These are phyloP conservation scores for Trematosphaeria pertusa DNA, from an alignment of 2,329 filamentous ascomycete species.

Conservation along the genomic window DNA sequence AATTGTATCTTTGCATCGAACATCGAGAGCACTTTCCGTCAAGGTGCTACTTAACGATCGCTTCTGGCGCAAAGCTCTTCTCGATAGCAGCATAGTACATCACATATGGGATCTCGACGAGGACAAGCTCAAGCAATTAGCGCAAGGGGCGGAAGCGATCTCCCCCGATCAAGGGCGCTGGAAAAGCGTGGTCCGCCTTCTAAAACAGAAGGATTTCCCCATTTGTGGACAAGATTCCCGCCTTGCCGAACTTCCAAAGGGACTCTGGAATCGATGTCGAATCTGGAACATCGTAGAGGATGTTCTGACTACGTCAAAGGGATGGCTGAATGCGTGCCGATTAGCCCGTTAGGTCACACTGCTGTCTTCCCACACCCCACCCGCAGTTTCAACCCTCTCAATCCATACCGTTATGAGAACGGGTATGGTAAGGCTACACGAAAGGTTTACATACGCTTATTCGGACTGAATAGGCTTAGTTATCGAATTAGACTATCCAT, in stretches of 20 bases:
- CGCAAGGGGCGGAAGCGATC: too few species aligned
- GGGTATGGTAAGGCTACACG: too few species aligned
- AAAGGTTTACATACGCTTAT: too few species aligned
- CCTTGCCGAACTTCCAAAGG: slow-evolving; percentile 20
- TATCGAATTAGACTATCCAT: too few species aligned
- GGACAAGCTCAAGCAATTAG: slow-evolving; percentile 11
- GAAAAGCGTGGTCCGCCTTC: slow-evolving; percentile 21
- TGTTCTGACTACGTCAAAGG: too few species aligned
- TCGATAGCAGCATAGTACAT: slow-evolving; percentile 25
- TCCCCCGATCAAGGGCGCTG: too few species aligned
- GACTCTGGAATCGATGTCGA: slow-evolving; percentile 34
- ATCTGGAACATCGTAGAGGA: slow-evolving; percentile 34
- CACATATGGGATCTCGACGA: slow-evolving; percentile 35
- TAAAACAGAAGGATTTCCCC: slow-evolving; percentile 23
- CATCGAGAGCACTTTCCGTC: slow-evolving; percentile 23
- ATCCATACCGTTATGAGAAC: too few species aligned
- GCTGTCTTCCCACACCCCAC: too few species aligned
- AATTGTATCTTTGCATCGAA: slow-evolving; percentile 25
- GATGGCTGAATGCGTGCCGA: too few species aligned
- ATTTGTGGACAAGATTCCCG: slow-evolving; percentile 15
- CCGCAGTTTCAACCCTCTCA: too few species aligned
- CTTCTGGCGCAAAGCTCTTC: slow-evolving; percentile 34
- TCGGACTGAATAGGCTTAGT: too few species aligned
- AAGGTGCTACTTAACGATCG: slow-evolving; percentile 29
- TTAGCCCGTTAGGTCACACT: too few species aligned